Base-by-base conservation (phyloP, 768 basidiomycete genomes). In the Strobilomyces echinocephalus region DNA sequence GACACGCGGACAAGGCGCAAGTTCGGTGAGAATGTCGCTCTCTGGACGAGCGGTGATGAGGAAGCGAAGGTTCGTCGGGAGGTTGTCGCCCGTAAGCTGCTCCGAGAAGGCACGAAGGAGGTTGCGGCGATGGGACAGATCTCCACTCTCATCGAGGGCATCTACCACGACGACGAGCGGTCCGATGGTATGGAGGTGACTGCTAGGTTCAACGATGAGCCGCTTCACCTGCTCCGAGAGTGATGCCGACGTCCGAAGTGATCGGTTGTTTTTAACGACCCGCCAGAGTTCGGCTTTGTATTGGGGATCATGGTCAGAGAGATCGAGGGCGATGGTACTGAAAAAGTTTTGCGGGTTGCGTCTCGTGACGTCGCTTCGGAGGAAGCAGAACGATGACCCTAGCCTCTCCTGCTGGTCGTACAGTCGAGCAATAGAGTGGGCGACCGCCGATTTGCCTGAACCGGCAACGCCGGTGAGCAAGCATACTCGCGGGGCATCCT, bases 131-230 rank as follows among this genome's bases (percentile, higher is more conserved):
- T 24, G 28, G 8, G 48, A 15, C 7, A 16, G 46, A 26, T 65
- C 57, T 8, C 61, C 61, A 41, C 67, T 65, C 47, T 65, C 62
- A 33, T 72, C 67, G n/a, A 73, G 57, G 10, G 61, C 72, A 40
- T 75, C 73, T 16, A 74, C 63, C 18, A 74, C 61, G 8, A 74
- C 50, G 11, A 74, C 39, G 3, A 74, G 43, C 12, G 73, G 72
- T 0, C 69, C 69, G 12, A 67, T 49, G 8, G 61, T 49, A 26
- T 61, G 56, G 6, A 72, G 48, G 9, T 56, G 30, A 18, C 49
- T 44, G 39, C 59, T 56, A 6, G 73, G 69, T 5, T 52, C 52
- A 7, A 72, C 34, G 43, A 72, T 63, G 20, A 73, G 57, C 18
- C 60, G 50, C 38, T 58, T 49, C 15, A 73, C 58, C 46, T 73